phyloP scores from a whole-genome alignment of 352 stramenopile species.

The Pythium phragmiticola region DNA sequence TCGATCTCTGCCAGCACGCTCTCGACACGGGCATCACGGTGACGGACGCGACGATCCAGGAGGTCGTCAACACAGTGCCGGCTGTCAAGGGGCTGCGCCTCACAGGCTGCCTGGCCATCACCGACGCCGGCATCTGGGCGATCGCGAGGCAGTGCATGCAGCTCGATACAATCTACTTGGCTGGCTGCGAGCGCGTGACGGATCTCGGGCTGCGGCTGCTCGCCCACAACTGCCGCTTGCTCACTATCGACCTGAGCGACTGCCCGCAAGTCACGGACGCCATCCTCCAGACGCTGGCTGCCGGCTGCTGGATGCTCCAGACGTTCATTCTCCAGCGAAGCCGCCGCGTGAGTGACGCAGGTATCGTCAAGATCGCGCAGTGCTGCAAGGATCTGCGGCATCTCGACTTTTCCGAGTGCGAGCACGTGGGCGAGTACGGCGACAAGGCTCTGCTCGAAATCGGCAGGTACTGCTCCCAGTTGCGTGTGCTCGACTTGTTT shows the following conservation, averaged over 20 bases:
- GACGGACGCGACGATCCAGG: conserved; percentile 90
- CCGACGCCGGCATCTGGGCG: conserved; percentile 86
- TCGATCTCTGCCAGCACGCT: conserved; percentile 86
- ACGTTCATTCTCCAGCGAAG: conserved; percentile 85
- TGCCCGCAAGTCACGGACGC: conserved; percentile 86
- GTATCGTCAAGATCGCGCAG: conserved; percentile 86
- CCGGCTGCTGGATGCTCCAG: conserved; percentile 84
- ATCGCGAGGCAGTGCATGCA: conserved; percentile 75
- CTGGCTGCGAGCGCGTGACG: conserved; percentile 77
- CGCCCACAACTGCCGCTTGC: conserved; percentile 83
- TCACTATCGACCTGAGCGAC: conserved; percentile 81
- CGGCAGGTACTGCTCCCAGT: conserved; percentile 69
- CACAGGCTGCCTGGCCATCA: conserved; percentile 69
- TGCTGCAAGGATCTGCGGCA: conserved; percentile 78
- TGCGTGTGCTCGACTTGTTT: conserved; percentile 82
- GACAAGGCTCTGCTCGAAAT: conserved; percentile 91
- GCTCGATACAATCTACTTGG: conserved; percentile 78
- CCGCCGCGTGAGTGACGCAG: conserved; percentile 72
- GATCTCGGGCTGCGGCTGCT: conserved; percentile 88
- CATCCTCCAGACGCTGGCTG: conserved; percentile 81
- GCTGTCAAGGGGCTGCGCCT: conserved; percentile 65
- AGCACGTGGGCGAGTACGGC: conserved; percentile 88
- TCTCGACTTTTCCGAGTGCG: conserved; percentile 86
- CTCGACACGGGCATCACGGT: conserved; percentile 84
- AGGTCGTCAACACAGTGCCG: conserved; percentile 80